Evolutionary conservation across 257 asterid species (phyloP), one percentile per base, ranked within the genome.

Genomic region (Solanum corneliomulleri): DNA sequence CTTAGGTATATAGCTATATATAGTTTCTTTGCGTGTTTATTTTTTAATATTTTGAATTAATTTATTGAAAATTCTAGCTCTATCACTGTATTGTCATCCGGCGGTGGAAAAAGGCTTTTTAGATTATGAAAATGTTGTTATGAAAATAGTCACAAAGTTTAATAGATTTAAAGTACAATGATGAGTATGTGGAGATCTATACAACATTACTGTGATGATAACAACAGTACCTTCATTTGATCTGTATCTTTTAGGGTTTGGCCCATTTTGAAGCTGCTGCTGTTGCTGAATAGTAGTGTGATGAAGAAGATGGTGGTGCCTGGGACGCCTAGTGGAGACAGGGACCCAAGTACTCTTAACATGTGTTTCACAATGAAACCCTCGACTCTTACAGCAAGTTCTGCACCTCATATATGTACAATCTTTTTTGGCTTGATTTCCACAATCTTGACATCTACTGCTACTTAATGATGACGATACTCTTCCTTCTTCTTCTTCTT

Each of bases 311-410:
- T 71, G 89, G 64, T 91, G 91, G 64, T 91, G 91, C 27, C 93
- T 86, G 20, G 92, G 94, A 9, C 94, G 95, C 80, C 97, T 41
- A 45, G 69, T 89, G 0, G 94, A 89, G 14, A 93, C 92, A 41
- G 98, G 98, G 13, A 93, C 90, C 98, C 98, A 95, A 76, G 98
- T 95, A 91, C 98, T 95, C 85, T 89, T 93, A n/a, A 95, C 93
- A 86, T 95, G 98, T 3, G 98, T 95, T 78, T 89, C 93, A 87
- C 98, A 95, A 70, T 92, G 93, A 75, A 92, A 94, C 11, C 96
- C 97, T 68, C 98, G 92, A 89, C 88, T 89, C 85, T 89, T 94
- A 62, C 98, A 95, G 89, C 98, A 95, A 85, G 96, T 94, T 74
- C 98, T 91, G 70, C 98, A 95, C 85, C 98, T 58, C 82, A 89